phyloP scores from a whole-genome alignment of 805 yeast species.

The Myxozyma nipponensis region DNA sequence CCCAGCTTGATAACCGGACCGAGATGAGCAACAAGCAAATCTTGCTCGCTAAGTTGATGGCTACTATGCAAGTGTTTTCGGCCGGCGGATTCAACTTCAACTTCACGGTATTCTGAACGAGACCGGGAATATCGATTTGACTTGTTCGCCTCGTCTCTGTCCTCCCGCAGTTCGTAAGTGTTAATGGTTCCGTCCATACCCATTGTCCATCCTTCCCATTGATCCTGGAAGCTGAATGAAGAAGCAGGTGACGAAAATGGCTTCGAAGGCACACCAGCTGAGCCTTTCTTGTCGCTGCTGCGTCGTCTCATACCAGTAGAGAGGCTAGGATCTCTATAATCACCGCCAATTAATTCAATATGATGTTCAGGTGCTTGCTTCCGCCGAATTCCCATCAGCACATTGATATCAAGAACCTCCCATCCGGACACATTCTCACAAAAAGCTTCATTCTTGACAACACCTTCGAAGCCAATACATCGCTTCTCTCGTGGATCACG shows the following conservation, averaged over 20 bases:
- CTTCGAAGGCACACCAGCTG: not conserved
- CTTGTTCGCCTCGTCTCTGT: not conserved
- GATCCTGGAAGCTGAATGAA: slow-evolving; percentile 6
- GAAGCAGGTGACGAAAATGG: too few species aligned
- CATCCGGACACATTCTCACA: slow-evolving; percentile 65
- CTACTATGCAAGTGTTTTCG: not conserved
- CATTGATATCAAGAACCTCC: slow-evolving; percentile 74
- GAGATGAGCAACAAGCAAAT: slow-evolving; percentile 47
- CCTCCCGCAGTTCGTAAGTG: slow-evolving; percentile 53
- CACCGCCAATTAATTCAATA: not conserved
- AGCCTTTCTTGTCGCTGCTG: not conserved
- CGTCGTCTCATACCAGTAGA: not conserved
- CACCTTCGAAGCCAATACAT: slow-evolving; percentile 79
- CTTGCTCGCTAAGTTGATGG: slow-evolving; percentile 12
- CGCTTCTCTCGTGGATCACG: slow-evolving; percentile 90
- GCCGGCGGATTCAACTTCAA: not conserved
- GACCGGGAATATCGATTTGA: not conserved
- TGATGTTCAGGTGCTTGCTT: slow-evolving; percentile 3
- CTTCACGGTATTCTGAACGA: not conserved
- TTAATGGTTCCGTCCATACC: slow-evolving; percentile 60
- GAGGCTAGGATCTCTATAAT: not conserved
- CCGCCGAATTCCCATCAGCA: slow-evolving; percentile 62
- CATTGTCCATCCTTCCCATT: slow-evolving; percentile 82
- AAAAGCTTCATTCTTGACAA: slow-evolving; percentile 66
- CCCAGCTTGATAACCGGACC: slow-evolving; percentile 70